These are phyloP conservation scores for Scedosporium minutisporum DNA, from an alignment of 2,329 filamentous ascomycete genomes.

Conservation along the genomic window DNA sequence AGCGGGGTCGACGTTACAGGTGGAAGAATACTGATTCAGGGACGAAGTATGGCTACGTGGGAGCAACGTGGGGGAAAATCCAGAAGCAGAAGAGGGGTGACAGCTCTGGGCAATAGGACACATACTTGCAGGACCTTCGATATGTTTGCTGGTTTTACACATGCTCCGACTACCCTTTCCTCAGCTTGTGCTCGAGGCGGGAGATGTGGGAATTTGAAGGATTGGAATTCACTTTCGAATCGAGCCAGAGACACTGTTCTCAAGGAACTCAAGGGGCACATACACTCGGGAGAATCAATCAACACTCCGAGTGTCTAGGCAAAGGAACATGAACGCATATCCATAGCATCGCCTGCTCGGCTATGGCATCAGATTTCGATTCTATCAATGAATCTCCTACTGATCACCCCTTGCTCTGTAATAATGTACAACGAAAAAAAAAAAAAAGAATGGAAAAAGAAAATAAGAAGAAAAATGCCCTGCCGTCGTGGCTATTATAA, in stretches of 20 bases:
- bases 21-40: not conserved
- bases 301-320: not conserved
- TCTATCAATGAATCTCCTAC: not conserved
- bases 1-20: not conserved
- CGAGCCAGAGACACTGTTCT: not conserved
- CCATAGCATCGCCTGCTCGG: not conserved
- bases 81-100: not conserved
- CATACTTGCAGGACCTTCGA: too few relatives aligned
- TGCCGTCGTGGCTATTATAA: not conserved
- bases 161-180: too few relatives aligned
- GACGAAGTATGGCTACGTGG: not conserved
- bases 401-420: not conserved
- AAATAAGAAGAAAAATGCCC: conserved; percentile 13
- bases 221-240: not conserved
- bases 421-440: conserved; percentile 5
- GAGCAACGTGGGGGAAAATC: not conserved
- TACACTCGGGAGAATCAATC: not conserved
- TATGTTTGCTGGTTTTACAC: too few relatives aligned
- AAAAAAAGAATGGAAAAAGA: conserved; percentile 2
- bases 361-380: not conserved
- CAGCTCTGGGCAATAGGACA: not conserved
- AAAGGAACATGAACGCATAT: not conserved
- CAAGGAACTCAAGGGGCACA: not conserved
- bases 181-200: too few relatives aligned
- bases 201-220: not conserved